Percentiles rank a stretch among this genome's conserved stretches.
phyloP scores from a whole-genome alignment of 495 filamentous ascomycete species.

The Xylaria bambusicola region DNA sequence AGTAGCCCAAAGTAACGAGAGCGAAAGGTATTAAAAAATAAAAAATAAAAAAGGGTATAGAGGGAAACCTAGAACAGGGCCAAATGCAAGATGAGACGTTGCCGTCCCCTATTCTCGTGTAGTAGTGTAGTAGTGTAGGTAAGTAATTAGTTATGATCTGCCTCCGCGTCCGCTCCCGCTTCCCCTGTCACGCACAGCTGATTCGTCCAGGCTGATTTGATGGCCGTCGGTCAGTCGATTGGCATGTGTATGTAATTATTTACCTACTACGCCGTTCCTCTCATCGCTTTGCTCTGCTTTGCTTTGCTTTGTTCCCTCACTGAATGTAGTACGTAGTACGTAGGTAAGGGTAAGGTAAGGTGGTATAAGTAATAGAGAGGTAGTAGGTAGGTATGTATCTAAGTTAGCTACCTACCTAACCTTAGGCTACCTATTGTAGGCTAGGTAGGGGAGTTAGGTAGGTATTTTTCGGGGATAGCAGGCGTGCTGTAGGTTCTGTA shows the following conservation, averaged over 20 bases:
- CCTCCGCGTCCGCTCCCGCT: not conserved
- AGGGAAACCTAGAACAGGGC: not conserved
- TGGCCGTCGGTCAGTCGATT: constrained; percentile 5
- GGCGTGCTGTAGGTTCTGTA: too few species aligned
- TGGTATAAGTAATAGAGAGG: not conserved
- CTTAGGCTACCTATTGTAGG: too few species aligned
- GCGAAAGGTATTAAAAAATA: not conserved
- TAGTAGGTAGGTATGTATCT: constrained; percentile 1
- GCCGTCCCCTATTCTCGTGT: constrained; percentile 2
- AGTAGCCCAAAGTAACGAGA: not conserved
- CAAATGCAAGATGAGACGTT: constrained; percentile 1
- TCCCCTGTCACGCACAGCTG: not conserved
- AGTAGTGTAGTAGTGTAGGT: not conserved
- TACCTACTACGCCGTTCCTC: too few species aligned
- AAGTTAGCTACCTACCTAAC: too few species aligned
- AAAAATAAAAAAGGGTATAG: not conserved
- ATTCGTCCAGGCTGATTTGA: constrained; percentile 3
- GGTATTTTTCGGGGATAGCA: too few species aligned
- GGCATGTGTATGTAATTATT: not conserved
- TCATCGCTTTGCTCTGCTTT: not conserved
- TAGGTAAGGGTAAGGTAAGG: too few species aligned
- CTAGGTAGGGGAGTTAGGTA: too few species aligned
- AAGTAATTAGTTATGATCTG: not conserved
- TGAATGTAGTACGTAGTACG: not conserved
- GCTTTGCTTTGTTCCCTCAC: not conserved